Base-by-base conservation (phyloP, 2,329 filamentous ascomycete species). In the Clonostachys rhizophaga region DNA sequence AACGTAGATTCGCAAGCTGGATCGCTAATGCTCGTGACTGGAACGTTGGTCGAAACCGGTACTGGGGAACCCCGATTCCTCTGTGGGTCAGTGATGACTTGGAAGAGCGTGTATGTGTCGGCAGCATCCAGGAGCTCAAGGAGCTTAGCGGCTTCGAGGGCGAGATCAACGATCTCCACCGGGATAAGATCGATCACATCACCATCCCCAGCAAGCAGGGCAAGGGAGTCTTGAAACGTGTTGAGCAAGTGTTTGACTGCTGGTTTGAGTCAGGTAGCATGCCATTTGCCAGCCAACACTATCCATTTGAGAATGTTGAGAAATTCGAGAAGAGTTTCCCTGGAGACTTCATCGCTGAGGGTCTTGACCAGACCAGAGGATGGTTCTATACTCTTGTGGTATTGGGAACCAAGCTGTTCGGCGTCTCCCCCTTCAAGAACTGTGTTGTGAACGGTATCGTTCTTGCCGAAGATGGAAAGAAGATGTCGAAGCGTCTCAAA, bases 241-340 rank as follows among this genome's bases (percentile, higher is more conserved):
- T 94, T 10, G 85, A 90, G 45, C 91, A 96, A 63, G 89, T 96
- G 5, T 96, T 96, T 57, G 91, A 96, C 69, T 96, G 91, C 63
- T 96, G 91, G 91, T 95, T 96, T 53, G 91, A 96, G 67, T 96
- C 91, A 40, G 91, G 91, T 50, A 91, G 87, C 62, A 96, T 96
- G 91, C 91, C 91, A 3, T 96, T 95, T 62, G 88, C 89, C 40
- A 91, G 86, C 54, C 83, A 87, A 52, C 91, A 96, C 65, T 96
- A 95, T 62, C 91, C 91, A 7, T 96, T 96, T 61, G 87, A 92
- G 68, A 94, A 94, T 60, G 81, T 84, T 55, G 88, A 91, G 10
- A 79, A 84, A 50, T 92, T 96, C 53, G 78, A 91, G 56, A 79
- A 84, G 53, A 84, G 81, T 3, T 96, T 95, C 71, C 91, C 91